Evolutionary conservation across 78 protist genomes (phyloP).

Genomic region (Dictyostelium firmibasis): DNA sequence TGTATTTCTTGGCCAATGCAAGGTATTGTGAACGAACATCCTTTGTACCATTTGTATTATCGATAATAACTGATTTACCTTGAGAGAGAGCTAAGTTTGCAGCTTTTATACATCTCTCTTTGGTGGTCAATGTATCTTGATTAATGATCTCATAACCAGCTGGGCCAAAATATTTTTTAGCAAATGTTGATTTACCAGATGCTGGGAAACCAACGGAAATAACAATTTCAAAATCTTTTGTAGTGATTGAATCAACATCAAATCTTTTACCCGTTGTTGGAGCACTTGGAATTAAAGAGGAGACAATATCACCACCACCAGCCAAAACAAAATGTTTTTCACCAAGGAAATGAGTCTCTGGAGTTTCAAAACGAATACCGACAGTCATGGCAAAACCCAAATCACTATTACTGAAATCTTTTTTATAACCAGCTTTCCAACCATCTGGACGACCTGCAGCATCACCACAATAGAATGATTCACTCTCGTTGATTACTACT

Average conservation of each 20-base stretch:
- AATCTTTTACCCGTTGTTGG: not conserved
- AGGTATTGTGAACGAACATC: slow-evolving; percentile 26
- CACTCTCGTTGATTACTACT: not conserved
- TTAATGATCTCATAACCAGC: slow-evolving; percentile 76
- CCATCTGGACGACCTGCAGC: slow-evolving; percentile 39
- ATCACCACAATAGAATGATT: slow-evolving; percentile 33
- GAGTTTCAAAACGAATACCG: slow-evolving; percentile 83
- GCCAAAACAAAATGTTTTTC: slow-evolving; percentile 22
- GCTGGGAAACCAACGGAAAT: slow-evolving; percentile 87
- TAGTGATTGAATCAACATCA: not conserved
- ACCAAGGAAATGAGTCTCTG: slow-evolving; percentile 84
- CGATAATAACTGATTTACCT: slow-evolving; percentile 79
- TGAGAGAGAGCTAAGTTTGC: slow-evolving; percentile 39
- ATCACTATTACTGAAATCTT: slow-evolving; percentile 9
- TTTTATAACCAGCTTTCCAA: slow-evolving; percentile 16
- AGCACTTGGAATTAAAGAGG: not conserved
- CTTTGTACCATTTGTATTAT: slow-evolving; percentile 79
- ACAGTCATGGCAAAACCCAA: slow-evolving; percentile 76
- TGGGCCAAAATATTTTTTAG: slow-evolving; percentile 35
- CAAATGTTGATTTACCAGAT: slow-evolving; percentile 85
- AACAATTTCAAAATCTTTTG: slow-evolving; percentile 77
- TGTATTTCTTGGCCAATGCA: slow-evolving; percentile 9
- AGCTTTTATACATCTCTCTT: slow-evolving; percentile 37
- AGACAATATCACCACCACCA: not conserved
- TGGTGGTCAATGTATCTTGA: slow-evolving; percentile 82